Base-by-base conservation (phyloP, 352 stramenopile genomes). In the Phytophthora gonapodyides region DNA sequence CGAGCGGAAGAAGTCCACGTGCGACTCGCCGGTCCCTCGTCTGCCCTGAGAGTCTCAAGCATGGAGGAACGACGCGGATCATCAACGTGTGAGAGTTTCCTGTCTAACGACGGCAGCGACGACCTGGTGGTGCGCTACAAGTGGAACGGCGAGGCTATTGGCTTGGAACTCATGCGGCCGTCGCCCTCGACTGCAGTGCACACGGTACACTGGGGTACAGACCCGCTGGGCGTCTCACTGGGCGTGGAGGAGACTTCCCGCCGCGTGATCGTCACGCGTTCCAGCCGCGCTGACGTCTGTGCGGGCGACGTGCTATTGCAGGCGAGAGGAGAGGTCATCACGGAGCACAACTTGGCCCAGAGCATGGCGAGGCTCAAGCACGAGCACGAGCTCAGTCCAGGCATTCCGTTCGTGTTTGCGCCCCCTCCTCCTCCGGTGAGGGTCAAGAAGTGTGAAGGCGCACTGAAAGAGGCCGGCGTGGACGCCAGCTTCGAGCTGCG, bases 231-330 rank as follows among this genome's bases (percentile, higher is more conserved):
- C 45, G 68, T 93, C 35, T 90, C 84, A 7, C 80, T 93, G 36
- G 79, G 82, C 71, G 80, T 91, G 27, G 84, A 93, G 56, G 80
- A 85, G 33, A 80, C 76, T 15, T 91, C 84, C 19, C 73, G 81
- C 41, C 69, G 71, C 41, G 69, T 93, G 1, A 76, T 93, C 21
- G 82, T 93, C 11, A 91, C 81, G 34, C 73, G 74, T 40, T 88
- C 80, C 9, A 68, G 57, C 31, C 80, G 82, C 30, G 16, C 65
- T 9, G 84, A 89, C 52, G 75, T 93, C 13, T 61, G 48, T 2
- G 64, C 71, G 7, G 84, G 84, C 3, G 82, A 89, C 57, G 74
- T 91, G 31, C 68, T 93, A 27, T 35, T 89, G 5, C 36, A 68
- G 13, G 82, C 82, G 4, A 68, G 65, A 38, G 75, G 77, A 3